phyloP scores from a whole-genome alignment of 495 filamentous ascomycete genomes.

The Paragyromitra xinjiangensis region DNA sequence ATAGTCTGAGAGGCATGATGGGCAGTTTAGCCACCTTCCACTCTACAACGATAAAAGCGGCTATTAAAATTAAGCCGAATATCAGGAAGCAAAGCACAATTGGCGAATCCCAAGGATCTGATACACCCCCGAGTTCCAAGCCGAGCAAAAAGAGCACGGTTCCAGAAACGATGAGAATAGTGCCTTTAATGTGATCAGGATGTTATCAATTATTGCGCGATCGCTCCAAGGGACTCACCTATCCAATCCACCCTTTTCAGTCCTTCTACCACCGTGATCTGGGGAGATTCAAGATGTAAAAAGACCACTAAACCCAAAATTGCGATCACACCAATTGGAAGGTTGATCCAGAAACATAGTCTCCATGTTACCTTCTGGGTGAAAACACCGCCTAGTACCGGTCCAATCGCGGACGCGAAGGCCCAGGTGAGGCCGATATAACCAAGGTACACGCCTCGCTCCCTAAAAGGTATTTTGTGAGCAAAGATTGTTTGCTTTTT shows the following conservation, averaged over 20 bases:
- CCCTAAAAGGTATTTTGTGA: slow-evolving; percentile 58
- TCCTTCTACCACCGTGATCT: slow-evolving; percentile 74
- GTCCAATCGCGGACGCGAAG: slow-evolving; percentile 75
- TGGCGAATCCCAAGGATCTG: slow-evolving; percentile 77
- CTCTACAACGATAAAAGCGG: slow-evolving; percentile 73
- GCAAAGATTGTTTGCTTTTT: background rate
- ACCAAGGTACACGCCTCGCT: slow-evolving; percentile 71
- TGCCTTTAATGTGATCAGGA: slow-evolving; percentile 54
- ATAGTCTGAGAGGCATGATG: slow-evolving; percentile 77
- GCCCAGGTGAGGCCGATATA: slow-evolving; percentile 78
- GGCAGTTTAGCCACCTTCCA: slow-evolving; percentile 77
- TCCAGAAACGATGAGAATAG: slow-evolving; percentile 73
- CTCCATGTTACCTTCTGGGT: slow-evolving; percentile 68
- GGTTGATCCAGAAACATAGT: slow-evolving; percentile 73
- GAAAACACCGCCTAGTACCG: slow-evolving; percentile 79
- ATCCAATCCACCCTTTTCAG: slow-evolving; percentile 63
- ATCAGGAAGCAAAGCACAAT: slow-evolving; percentile 81
- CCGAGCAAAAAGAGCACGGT: slow-evolving; percentile 85
- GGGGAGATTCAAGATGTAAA: slow-evolving; percentile 78
- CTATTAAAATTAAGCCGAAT: slow-evolving; percentile 72
- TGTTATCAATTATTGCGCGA: background rate
- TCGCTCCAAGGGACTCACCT: slow-evolving; percentile 26
- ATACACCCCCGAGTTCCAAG: slow-evolving; percentile 78
- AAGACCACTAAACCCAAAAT: slow-evolving; percentile 73
- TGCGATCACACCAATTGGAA: slow-evolving; percentile 77